phyloP scores from a whole-genome alignment of 2,329 filamentous ascomycete genomes.

The Penicillium sp. region DNA sequence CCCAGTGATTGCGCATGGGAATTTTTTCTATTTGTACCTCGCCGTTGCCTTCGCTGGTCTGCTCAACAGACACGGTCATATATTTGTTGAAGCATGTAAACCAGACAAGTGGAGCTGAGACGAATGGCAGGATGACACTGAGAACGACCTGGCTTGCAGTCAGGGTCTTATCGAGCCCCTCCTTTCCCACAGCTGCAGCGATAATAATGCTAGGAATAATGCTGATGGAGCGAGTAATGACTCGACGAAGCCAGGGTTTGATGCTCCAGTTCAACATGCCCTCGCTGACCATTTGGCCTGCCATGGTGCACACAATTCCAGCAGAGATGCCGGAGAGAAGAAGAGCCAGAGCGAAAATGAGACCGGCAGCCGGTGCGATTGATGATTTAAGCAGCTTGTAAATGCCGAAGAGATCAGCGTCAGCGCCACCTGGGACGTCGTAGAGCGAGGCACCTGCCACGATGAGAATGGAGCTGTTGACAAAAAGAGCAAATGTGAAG shows the following conservation, averaged over 20 bases:
- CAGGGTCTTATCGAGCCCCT: conserved; percentile 66
- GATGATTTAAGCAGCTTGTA: conserved; percentile 64
- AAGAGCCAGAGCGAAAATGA: conserved; percentile 76
- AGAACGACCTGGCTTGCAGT: conserved; percentile 74
- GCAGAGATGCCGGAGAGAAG: conserved; percentile 75
- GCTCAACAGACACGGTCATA: conserved; percentile 64
- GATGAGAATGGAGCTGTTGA: conserved; percentile 78
- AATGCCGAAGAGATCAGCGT: conserved; percentile 79
- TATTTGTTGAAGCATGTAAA: conserved; percentile 75
- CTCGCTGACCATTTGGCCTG: conserved; percentile 84
- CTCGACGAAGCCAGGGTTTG: conserved; percentile 70
- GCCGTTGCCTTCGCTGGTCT: conserved; percentile 30
- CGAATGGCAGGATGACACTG: conserved; percentile 73
- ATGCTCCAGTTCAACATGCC: conserved; percentile 72
- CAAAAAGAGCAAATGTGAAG: conserved; percentile 78
- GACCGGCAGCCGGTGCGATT: conserved; percentile 70
- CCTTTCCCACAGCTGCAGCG: conserved; percentile 68
- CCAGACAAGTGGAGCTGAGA: conserved; percentile 77
- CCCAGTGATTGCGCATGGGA: conserved; percentile 70
- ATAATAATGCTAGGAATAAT: conserved; percentile 81
- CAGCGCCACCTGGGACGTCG: conserved; percentile 54
- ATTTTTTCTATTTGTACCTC: conserved; percentile 33
- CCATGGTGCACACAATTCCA: conserved; percentile 83
- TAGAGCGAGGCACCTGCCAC: conserved; percentile 75
- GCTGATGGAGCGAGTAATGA: conserved; percentile 73